Evolutionary conservation across 225 moss, liverwort and hornwort species (phyloP).

Genomic region (Pseudisothecium myosuroides): DNA sequence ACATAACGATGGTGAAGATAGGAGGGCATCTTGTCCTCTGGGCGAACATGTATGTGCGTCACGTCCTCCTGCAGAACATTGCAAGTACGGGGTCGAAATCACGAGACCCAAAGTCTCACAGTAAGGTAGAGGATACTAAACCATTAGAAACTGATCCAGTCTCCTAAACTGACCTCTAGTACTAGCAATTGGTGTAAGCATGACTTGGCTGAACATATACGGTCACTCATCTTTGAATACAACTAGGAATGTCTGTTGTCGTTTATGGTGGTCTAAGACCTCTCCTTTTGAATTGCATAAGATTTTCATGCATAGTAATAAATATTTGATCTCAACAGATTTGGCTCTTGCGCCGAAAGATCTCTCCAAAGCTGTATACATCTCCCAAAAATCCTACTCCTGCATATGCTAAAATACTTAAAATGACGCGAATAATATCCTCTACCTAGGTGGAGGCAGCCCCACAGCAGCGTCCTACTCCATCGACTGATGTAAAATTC

Average conservation of each 20-base stretch:
- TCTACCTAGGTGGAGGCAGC: neutral
- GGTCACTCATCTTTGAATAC: neutral
- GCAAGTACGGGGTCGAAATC: neutral
- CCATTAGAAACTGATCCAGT: neutral
- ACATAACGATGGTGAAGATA: conserved; percentile 90
- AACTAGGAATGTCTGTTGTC: neutral
- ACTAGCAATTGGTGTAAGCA: neutral
- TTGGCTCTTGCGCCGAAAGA: neutral
- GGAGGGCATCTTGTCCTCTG: conserved; percentile 66
- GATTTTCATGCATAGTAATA: neutral
- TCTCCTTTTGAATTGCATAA: neutral
- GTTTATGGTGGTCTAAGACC: neutral
- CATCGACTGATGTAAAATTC: neutral
- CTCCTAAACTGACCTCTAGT: neutral
- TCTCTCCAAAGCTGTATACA: neutral
- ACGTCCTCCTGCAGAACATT: conserved; percentile 51
- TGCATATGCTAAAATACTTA: neutral
- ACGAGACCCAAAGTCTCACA: neutral
- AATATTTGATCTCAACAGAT: neutral
- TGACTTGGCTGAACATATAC: neutral
- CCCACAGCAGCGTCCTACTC: neutral
- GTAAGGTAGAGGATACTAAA: neutral
- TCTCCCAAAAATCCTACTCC: neutral
- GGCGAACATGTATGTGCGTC: conserved; percentile 66
- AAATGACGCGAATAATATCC: neutral